Evolutionary conservation across 169 alveolate species (phyloP).

Genomic region (Plasmodium vinckei): DNA sequence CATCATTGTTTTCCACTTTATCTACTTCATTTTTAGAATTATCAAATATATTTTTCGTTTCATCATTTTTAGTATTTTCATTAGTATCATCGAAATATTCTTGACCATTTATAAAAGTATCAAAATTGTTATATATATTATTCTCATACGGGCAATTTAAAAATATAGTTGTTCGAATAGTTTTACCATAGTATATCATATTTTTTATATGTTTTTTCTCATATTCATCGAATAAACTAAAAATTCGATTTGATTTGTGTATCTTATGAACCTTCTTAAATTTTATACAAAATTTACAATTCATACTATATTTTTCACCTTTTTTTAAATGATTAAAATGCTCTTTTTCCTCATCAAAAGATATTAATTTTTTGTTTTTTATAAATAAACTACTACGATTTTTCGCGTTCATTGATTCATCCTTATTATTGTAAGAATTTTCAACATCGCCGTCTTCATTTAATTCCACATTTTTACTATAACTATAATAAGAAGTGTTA

Average conservation of each 20-base stretch:
- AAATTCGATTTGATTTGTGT: conserved; percentile 24
- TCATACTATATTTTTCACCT: conserved; percentile 20
- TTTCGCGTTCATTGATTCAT: neutral
- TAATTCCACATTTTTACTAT: neutral
- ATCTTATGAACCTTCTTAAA: conserved; percentile 51
- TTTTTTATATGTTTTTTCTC: conserved; percentile 50
- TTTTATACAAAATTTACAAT: conserved; percentile 66
- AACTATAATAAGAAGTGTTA: neutral
- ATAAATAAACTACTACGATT: neutral
- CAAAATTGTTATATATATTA: conserved; percentile 50
- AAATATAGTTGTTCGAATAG: conserved; percentile 70
- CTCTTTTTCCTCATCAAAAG: conserved; percentile 73
- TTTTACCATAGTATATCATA: conserved; percentile 72
- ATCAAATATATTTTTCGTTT: neutral
- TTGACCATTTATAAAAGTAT: conserved; percentile 29
- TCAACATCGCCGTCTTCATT: neutral
- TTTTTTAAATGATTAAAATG: conserved; percentile 71
- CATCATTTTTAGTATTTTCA: neutral
- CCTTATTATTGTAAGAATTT: conserved; percentile 11
- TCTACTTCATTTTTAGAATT: neutral
- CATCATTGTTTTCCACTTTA: neutral
- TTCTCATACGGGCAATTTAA: conserved; percentile 48
- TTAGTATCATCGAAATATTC: neutral
- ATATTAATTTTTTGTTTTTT: conserved; percentile 20
- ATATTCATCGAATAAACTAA: conserved; percentile 12